Percentiles rank a stretch among this genome's conserved stretches.
Conservation (phyloP, 257 asterid species). For the Coffea canephora region DNA sequence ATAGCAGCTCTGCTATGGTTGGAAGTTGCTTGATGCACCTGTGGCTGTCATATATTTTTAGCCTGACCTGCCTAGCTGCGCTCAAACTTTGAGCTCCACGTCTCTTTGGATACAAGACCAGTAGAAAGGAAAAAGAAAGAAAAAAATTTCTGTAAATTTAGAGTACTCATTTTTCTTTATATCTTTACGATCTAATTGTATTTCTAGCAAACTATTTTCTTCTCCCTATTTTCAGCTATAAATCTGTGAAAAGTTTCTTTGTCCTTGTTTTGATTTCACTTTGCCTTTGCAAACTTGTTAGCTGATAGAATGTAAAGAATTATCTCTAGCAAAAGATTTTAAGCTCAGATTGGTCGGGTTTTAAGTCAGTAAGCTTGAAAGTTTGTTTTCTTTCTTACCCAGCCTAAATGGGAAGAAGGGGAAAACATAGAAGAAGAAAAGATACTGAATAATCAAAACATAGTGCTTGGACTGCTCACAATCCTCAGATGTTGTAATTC, state of each 20-base stretch:
- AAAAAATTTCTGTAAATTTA: conserved; percentile 45
- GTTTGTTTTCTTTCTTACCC: too few relatives aligned
- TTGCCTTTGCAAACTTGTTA: too few relatives aligned
- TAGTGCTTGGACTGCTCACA: neutral
- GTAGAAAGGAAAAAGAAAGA: conserved; percentile 15
- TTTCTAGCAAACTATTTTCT: neutral
- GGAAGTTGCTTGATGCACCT: conserved; percentile 7
- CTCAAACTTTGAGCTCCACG: conserved; percentile 27
- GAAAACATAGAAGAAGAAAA: too few relatives aligned
- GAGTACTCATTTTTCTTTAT: conserved; percentile 31
- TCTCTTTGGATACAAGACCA: conserved; percentile 29
- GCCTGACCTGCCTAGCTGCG: conserved; percentile 16
- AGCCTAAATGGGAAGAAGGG: too few relatives aligned
- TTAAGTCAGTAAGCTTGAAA: neutral
- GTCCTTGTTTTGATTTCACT: too few relatives aligned
- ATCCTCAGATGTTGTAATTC: too few relatives aligned
- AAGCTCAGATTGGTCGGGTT: too few relatives aligned
- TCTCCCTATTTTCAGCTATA: conserved; percentile 5
- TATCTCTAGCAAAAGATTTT: too few relatives aligned
- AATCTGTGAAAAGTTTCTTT: too few relatives aligned
- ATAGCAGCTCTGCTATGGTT: conserved; percentile 18
- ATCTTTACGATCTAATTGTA: conserved; percentile 17
- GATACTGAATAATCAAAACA: too few relatives aligned
- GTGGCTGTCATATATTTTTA: conserved; percentile 12
- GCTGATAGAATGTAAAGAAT: too few relatives aligned